Conservation (phyloP, 345 rosid species). For the Eucalyptus polyanthemos region DNA sequence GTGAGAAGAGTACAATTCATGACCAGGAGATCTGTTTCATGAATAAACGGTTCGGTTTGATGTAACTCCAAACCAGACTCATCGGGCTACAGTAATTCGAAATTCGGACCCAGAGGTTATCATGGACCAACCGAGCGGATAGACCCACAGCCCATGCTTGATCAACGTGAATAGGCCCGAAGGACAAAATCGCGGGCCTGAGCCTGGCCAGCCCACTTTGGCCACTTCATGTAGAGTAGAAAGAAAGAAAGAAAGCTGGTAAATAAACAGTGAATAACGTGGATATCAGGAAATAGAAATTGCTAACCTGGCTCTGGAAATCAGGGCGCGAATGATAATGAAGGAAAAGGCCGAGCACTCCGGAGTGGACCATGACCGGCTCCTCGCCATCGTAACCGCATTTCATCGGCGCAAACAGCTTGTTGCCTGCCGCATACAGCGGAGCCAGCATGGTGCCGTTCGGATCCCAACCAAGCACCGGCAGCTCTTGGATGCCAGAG, state of each 20-base stretch:
- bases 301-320: conserved; percentile 35
- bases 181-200: background rate
- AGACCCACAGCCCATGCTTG: background rate
- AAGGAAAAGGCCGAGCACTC: conserved; percentile 1
- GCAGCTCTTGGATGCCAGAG: conserved; percentile 16
- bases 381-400: background rate
- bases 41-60: background rate
- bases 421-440: background rate
- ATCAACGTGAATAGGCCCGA: background rate
- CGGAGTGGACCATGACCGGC: background rate
- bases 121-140: background rate
- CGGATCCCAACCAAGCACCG: background rate
- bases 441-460: background rate
- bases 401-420: conserved; percentile 1
- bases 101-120: background rate
- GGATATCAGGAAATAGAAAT: too few relatives aligned
- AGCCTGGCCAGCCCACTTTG: background rate
- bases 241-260: background rate
- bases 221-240: background rate
- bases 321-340: background rate
- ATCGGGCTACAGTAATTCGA: background rate
- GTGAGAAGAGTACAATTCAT: background rate
- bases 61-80: background rate
- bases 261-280: too few relatives aligned
- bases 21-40: background rate